Percentiles rank a stretch among this genome's conserved stretches.
These are phyloP conservation scores for Climacium dendroides DNA, from an alignment of 225 moss, liverwort and hornwort species.

Conservation along the genomic window DNA sequence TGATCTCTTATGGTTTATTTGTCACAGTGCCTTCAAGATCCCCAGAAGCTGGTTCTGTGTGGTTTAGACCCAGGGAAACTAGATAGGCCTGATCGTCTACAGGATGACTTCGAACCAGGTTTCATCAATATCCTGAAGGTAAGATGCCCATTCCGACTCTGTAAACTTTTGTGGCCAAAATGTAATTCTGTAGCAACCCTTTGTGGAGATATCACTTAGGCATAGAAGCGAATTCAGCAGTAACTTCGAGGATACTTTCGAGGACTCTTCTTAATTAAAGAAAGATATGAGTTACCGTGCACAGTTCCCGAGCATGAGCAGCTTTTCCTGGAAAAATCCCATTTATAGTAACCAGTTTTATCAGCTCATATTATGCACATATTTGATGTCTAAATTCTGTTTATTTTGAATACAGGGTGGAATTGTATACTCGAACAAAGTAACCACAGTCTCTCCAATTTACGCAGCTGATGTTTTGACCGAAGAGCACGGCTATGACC, in stretches of 20 bases:
- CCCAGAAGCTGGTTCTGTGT: conserved; percentile 37
- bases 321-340: neutral
- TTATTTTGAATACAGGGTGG: conserved; percentile 30
- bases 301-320: neutral
- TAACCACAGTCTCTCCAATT: conserved; percentile 59
- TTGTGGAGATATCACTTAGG: neutral
- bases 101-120: conserved; percentile 44
- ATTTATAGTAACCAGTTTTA: neutral
- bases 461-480: conserved; percentile 50
- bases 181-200: neutral
- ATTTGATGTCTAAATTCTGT: neutral
- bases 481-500: conserved; percentile 46
- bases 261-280: neutral
- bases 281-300: neutral
- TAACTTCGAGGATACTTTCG: neutral
- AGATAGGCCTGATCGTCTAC: conserved; percentile 50
- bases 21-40: conserved; percentile 55
- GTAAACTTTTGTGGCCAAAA: neutral
- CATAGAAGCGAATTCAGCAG: neutral
- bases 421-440: conserved; percentile 65
- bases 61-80: conserved; percentile 44
- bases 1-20: neutral
- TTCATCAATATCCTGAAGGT: conserved; percentile 54
- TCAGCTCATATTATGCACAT: neutral
- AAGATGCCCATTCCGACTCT: neutral